These are phyloP conservation scores for Penicillium taxi DNA, from an alignment of 495 filamentous ascomycete species.

Conservation along the genomic window DNA sequence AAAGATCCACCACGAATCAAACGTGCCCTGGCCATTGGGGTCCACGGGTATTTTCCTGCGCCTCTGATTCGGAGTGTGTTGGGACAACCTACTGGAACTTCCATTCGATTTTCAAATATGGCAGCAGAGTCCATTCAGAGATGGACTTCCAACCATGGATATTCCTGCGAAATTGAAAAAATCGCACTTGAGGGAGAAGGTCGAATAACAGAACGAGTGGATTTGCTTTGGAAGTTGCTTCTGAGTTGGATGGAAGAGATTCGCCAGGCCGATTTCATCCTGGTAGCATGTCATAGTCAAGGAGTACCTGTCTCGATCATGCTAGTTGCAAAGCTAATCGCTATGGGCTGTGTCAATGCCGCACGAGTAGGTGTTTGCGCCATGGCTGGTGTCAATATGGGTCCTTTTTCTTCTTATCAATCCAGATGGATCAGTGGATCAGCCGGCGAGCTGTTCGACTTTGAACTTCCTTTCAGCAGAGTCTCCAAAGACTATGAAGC, in stretches of 20 bases:
- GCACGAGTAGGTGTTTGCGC: constrained; percentile 74
- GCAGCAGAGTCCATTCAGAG: constrained; percentile 75
- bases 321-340: constrained; percentile 85
- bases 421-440: constrained; percentile 78
- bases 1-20: constrained; percentile 63
- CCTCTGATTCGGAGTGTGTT: constrained; percentile 75
- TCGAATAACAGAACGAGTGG: constrained; percentile 82
- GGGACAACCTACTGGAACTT: constrained; percentile 92
- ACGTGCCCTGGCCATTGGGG: constrained; percentile 82
- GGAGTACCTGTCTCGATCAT: constrained; percentile 91
- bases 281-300: constrained; percentile 89
- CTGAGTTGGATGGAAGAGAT: constrained; percentile 94
- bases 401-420: constrained; percentile 81
- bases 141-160: constrained; percentile 65
- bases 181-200: constrained; percentile 96
- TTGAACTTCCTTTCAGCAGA: constrained; percentile 66
- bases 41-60: constrained; percentile 91
- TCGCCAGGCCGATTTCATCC: constrained; percentile 74
- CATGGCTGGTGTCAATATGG: constrained; percentile 92
- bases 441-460: constrained; percentile 88
- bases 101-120: constrained; percentile 83
- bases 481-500: constrained; percentile 77
- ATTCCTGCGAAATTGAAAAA: constrained; percentile 69
- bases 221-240: constrained; percentile 86
- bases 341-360: constrained; percentile 61